Evolutionary conservation across 805 yeast species (phyloP).

Genomic region (Clavispora asparagi): DNA sequence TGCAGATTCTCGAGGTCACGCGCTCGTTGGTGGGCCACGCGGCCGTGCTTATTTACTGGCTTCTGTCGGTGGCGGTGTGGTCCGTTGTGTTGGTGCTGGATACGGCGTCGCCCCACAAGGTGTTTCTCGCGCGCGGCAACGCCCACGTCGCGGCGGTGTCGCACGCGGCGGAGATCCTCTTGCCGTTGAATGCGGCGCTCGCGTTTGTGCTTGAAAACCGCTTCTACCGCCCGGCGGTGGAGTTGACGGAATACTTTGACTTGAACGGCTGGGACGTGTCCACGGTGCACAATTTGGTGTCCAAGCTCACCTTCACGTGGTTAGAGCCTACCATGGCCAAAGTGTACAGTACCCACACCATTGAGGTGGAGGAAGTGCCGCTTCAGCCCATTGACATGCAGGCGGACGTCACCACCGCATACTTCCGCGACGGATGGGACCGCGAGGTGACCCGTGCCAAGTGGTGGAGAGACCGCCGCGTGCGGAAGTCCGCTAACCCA

Average conservation of each 20-base stretch:
- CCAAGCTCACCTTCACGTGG: conserved; percentile 22
- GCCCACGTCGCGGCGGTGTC: conserved; percentile 7
- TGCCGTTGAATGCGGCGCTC: conserved; percentile 8
- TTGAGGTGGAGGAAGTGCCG: conserved; percentile 15
- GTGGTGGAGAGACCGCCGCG: conserved; percentile 15
- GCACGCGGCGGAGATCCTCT: conserved; percentile 10
- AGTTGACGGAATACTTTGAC: conserved; percentile 17
- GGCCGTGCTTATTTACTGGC: conserved; percentile 21
- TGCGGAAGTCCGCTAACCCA: conserved; percentile 4
- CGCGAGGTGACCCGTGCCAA: conserved; percentile 10
- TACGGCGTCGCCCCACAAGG: conserved; percentile 15
- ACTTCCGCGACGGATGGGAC: conserved; percentile 18
- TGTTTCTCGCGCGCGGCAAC: conserved; percentile 7
- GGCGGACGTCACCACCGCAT: conserved; percentile 6
- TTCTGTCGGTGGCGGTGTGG: conserved; percentile 8
- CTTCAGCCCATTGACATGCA: conserved; percentile 10
- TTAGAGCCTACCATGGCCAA: conserved; percentile 21
- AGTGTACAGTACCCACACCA: conserved; percentile 20
- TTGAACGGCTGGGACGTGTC: conserved; percentile 22
- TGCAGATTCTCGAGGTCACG: conserved; percentile 20
- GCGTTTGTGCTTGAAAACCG: conserved; percentile 15
- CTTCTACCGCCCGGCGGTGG: conserved; percentile 18
- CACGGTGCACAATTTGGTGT: conserved; percentile 18
- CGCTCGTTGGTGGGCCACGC: conserved; percentile 19
- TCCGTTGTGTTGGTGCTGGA: conserved; percentile 16